Evolutionary conservation across 2,329 filamentous ascomycete species (phyloP), one percentile per base, ranked within the genome.

Genomic region (Ambrosiella xylebori): DNA sequence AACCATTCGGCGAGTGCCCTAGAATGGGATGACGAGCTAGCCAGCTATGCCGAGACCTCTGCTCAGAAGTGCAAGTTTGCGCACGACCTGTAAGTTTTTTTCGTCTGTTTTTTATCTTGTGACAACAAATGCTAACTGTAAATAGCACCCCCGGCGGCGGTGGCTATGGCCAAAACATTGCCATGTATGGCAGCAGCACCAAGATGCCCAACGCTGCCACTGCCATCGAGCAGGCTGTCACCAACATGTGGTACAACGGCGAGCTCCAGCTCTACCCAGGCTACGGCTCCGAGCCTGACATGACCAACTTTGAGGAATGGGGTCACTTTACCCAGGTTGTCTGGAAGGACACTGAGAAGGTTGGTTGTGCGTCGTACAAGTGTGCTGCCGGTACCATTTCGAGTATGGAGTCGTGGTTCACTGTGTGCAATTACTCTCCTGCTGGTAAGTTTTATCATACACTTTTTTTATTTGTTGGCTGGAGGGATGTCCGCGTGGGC

Each of bases 131-230:
- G 38, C 50, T 58, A 52, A 55, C 51, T 15, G 35, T 36, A 1
- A 47, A 60, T 64, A 81, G 77, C 64, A 68, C 73, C 35, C 73
- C 78, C 52, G 79, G 79, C 62, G 75, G 73, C 55, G 81, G 80
- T 58, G 75, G 77, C 50, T 94, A 93, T 67, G 93, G 93, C 62
- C 93, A 98, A 74, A 98, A 97, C 78, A 84, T 97, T 60, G 91
- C 87, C 66, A 82, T 84, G 64, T 76, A 69, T 67, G 76, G 71
- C 53, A 70, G 69, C 54, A 69, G 70, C 36, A 70, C 65, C 41
- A 64, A 73, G 52, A 68, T 73, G 27, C 63, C 65, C 50, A 62
- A 59, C 54, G 64, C 66, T 27, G 61, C 58, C n/a, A 63, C 69
- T 61, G 77, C 82, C 52, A 75, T 87, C 62, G 80, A 81, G 57